A percentile compares a stretch with the other conserved stretches of the same genome.
Evolutionary conservation across 345 rosid genomes (phyloP).

Genomic region (Gynandropsis gynandra): DNA sequence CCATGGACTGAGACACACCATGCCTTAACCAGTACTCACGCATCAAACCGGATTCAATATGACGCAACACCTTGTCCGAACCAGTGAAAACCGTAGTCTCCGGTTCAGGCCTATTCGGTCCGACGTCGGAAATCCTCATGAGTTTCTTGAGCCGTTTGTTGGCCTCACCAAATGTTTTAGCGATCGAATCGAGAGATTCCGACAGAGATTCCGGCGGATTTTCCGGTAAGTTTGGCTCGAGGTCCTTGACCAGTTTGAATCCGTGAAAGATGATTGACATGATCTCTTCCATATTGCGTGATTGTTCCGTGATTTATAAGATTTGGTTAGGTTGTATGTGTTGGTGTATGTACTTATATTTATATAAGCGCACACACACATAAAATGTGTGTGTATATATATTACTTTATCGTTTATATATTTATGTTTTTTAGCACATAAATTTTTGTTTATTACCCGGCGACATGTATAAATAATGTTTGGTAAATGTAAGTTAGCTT

Average conservation of each 20-base stretch:
- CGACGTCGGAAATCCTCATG: slow-evolving; percentile 10
- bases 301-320: no score
- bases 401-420: neutral
- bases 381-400: no score
- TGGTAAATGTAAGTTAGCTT: slow-evolving; percentile 23
- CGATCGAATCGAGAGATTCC: slow-evolving; percentile 39
- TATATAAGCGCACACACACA: neutral
- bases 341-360: neutral
- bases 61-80: slow-evolving; percentile 26
- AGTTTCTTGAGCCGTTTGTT: slow-evolving; percentile 29
- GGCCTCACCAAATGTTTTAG: slow-evolving; percentile 25
- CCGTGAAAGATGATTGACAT: slow-evolving; percentile 41
- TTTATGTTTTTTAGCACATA: neutral
- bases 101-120: slow-evolving; percentile 4
- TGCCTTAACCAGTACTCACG: slow-evolving; percentile 34
- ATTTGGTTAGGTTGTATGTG: neutral
- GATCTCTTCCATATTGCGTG: slow-evolving; percentile 30
- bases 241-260: slow-evolving; percentile 37
- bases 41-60: slow-evolving; percentile 26
- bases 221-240: slow-evolving; percentile 42
- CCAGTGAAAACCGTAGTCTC: slow-evolving; percentile 8
- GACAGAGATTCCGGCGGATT: slow-evolving; percentile 27
- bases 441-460: neutral
- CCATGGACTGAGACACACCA: slow-evolving; percentile 18
- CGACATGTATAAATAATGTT: slow-evolving; percentile 3